Conservation (phyloP, 768 basidiomycete species). For the Dictyophora rubrovolvata region DNA sequence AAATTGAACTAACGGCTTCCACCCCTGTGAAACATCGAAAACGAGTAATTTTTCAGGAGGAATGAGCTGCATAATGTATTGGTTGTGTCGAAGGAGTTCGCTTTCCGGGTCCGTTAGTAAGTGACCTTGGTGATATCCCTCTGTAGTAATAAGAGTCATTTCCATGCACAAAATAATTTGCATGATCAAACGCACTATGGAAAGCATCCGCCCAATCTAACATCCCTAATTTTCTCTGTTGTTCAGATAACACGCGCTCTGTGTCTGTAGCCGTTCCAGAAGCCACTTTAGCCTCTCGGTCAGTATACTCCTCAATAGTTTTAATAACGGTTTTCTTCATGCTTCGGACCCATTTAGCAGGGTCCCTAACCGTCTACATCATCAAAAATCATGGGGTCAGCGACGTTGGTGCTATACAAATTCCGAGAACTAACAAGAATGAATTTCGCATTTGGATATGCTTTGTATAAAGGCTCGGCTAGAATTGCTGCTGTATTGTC, state of each 20-base stretch:
- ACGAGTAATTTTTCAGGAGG: slow-evolving; percentile 2
- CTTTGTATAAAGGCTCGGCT: not conserved
- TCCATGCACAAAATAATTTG: not conserved
- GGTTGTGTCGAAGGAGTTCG: not conserved
- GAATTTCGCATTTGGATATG: slow-evolving; percentile 6
- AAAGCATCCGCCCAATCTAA: not conserved
- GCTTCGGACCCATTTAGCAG: not conserved
- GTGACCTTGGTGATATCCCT: not conserved
- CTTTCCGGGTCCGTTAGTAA: not conserved
- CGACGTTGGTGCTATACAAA: not conserved
- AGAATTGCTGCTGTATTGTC: slow-evolving; percentile 1
- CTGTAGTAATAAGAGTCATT: not conserved
- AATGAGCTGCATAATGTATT: not conserved
- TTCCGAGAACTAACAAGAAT: not conserved
- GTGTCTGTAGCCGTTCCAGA: not conserved
- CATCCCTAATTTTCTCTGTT: not conserved
- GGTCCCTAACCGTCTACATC: not conserved
- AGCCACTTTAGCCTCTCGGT: not conserved
- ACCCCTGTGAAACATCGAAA: slow-evolving; percentile 3
- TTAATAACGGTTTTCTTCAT: not conserved
- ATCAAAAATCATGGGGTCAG: not conserved
- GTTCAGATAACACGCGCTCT: not conserved
- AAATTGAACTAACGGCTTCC: not conserved
- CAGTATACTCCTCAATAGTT: not conserved
- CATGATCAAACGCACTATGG: not conserved